These are phyloP conservation scores for Trypethelium eluteriae DNA, from an alignment of 495 filamentous ascomycete genomes.

Conservation along the genomic window DNA sequence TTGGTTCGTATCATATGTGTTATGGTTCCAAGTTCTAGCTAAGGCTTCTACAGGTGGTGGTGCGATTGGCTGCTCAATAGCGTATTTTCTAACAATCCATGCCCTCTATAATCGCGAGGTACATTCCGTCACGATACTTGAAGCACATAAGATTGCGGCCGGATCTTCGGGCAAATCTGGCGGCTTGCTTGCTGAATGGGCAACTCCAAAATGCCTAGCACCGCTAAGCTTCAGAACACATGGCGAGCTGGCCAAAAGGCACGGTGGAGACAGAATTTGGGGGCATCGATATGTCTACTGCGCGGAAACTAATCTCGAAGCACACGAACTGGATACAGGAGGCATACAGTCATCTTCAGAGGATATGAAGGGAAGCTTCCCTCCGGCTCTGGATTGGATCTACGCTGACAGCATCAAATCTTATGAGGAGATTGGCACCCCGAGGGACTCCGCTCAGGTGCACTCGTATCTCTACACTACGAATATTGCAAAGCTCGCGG, in stretches of 20 bases:
- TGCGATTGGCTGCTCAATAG: background rate
- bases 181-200: slow-evolving; percentile 18
- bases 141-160: background rate
- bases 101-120: background rate
- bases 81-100: background rate
- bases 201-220: slow-evolving; percentile 22
- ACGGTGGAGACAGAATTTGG: slow-evolving; percentile 23
- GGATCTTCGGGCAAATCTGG: background rate
- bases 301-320: background rate
- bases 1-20: too few relatives aligned
- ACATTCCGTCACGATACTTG: background rate
- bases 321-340: background rate
- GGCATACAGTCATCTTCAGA: background rate
- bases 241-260: slow-evolving; percentile 18
- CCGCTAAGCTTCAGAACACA: slow-evolving; percentile 20
- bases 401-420: background rate
- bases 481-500: background rate
- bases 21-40: too few relatives aligned
- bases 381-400: background rate
- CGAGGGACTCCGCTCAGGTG: background rate
- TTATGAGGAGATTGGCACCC: background rate
- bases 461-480: background rate
- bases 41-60: background rate
- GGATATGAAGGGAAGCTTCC: background rate
- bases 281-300: slow-evolving; percentile 18